Base-by-base conservation (phyloP, 495 filamentous ascomycete genomes). In the Aspergillus olivimuriae region DNA sequence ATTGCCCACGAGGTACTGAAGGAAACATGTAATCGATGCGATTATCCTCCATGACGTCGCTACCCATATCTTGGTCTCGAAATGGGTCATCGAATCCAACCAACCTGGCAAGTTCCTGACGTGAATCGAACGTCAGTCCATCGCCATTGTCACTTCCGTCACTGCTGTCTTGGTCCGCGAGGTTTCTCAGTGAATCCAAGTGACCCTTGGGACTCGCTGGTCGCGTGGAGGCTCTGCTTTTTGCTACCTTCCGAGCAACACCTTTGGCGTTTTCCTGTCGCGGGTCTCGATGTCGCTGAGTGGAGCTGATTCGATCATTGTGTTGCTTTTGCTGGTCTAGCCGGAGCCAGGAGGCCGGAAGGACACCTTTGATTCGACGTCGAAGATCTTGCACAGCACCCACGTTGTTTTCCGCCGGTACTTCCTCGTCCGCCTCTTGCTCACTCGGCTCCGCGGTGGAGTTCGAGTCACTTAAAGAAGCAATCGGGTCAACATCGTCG, bases 321-420 rank as follows among this genome's bases (percentile, higher is more conserved):
- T 50, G 35, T 11, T 63, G 56, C 26, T 72, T 52, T 53, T 72
- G 50, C 45, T 64, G 58, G 53, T 95, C 82, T 30, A 97, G 68
- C 49, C 85, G 78, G 34, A 94, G 72, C 83, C 85, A 95, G 3
- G 91, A 96, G 4, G 91, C 91, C 26, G 91, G 90, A 33, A 97
- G 74, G 12, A 95, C 89, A 26, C 90, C 90, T 41, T 80, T 81
- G 34, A 91, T 91, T 45, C 65, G 79, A 34, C 70, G 75, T 31
- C 74, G 65, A 12, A 69, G 53, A 39, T 54, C 56, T 47, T 58
- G 52, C 9, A 81, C 58, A 32, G 46, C 49, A 20, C 46, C 42
- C 18, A 64, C 59, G 40, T 65, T n/a, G n/a, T n/a, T n/a, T n/a
- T n/a, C n/a, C n/a, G n/a, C 52, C 1, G 38, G 44, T 10, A 48